These are phyloP conservation scores for Aspergillus sp. DNA, from an alignment of 2,329 filamentous ascomycete genomes.

Conservation along the genomic window DNA sequence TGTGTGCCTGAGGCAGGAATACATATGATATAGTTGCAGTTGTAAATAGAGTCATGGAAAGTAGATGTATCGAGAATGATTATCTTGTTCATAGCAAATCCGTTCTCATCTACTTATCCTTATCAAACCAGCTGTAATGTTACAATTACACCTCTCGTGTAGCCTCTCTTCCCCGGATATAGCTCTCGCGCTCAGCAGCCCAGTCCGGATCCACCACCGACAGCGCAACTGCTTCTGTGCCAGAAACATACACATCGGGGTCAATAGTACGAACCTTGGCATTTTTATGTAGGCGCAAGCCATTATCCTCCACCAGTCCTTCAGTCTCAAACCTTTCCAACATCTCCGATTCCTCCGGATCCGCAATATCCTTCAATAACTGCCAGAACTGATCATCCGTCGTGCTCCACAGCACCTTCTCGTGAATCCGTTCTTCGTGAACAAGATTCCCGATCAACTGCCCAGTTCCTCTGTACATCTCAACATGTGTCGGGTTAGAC, in stretches of 20 bases:
- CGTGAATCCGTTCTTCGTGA: conserved; percentile 24
- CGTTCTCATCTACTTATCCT: too few species aligned
- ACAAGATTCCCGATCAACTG: conserved; percentile 36
- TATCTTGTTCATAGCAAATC: not conserved
- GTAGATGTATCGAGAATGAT: not conserved
- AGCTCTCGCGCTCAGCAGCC: conserved; percentile 2
- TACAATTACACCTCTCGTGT: not conserved
- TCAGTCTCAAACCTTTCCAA: conserved; percentile 1
- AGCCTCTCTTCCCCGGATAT: conserved; percentile 1
- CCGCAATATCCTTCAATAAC: conserved; percentile 27
- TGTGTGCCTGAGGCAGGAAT: not conserved
- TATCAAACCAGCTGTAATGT: too few species aligned
- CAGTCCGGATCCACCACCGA: conserved; percentile 4
- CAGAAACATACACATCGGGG: not conserved
- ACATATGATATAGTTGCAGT: too few species aligned
- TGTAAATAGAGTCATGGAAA: not conserved
- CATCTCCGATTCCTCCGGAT: conserved; percentile 10
- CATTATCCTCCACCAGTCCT: not conserved
- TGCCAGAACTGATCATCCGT: conserved; percentile 43
- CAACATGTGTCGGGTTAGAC: conserved; percentile 41
- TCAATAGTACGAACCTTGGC: conserved; percentile 5
- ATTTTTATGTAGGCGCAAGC: not conserved
- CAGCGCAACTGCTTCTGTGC: not conserved
- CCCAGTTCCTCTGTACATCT: conserved; percentile 39
- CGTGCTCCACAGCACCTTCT: conserved; percentile 36